These are phyloP conservation scores for Pseudoscleropodium purum DNA, from an alignment of 225 moss, liverwort and hornwort genomes.

Conservation along the genomic window DNA sequence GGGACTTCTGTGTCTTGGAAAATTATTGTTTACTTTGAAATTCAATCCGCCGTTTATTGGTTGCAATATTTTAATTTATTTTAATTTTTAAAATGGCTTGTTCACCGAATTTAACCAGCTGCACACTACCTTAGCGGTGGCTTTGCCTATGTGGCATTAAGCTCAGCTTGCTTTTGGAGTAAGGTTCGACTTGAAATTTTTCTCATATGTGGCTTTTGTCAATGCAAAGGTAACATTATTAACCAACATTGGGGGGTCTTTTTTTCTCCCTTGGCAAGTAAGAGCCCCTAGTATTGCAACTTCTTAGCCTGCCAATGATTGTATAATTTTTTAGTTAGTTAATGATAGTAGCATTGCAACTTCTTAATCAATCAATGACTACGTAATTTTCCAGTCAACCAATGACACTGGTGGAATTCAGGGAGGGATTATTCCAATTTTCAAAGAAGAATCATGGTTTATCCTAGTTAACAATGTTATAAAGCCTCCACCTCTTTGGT, in stretches of 20 bases:
- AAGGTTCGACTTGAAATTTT: fast-evolving
- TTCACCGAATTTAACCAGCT: background rate
- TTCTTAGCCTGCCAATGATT: background rate
- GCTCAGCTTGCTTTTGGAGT: background rate
- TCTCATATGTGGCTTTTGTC: background rate
- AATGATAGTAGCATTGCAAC: background rate
- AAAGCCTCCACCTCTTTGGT: fast-evolving
- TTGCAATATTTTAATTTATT: background rate
- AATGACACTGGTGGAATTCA: fast-evolving
- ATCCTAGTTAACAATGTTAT: fast-evolving
- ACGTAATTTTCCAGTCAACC: no score
- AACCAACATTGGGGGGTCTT: background rate
- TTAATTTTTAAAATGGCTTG: background rate
- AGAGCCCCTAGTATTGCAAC: fast-evolving
- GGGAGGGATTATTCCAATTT: fast-evolving
- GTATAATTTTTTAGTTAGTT: no score
- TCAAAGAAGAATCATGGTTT: fast-evolving
- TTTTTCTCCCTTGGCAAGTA: fast-evolving
- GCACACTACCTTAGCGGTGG: no score
- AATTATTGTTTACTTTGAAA: background rate
- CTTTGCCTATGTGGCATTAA: background rate
- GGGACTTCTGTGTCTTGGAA: background rate
- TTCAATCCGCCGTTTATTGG: background rate
- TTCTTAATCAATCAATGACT: fast-evolving
- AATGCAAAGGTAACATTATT: background rate